Percentiles rank a stretch among this genome's conserved stretches.
phyloP scores from a whole-genome alignment of 805 yeast species.

The Lipomyces chichibuensis region DNA sequence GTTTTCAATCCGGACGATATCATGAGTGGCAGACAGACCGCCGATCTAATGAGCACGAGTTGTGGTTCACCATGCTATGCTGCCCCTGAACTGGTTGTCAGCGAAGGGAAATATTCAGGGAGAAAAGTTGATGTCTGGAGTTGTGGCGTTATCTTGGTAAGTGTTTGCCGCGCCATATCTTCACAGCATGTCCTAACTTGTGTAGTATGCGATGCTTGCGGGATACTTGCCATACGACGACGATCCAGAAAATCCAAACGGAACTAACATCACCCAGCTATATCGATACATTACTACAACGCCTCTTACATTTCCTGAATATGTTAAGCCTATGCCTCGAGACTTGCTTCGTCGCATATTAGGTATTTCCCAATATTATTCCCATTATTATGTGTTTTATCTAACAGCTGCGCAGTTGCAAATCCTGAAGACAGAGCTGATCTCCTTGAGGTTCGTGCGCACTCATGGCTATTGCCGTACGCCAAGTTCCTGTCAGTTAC shows the following conservation, averaged over 20 bases:
- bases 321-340: conserved; percentile 85
- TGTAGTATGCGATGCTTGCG: conserved; percentile 84
- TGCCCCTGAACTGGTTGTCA: conserved; percentile 93
- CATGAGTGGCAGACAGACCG: conserved; percentile 30
- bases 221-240: conserved; percentile 98
- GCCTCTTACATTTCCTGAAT: conserved; percentile 93
- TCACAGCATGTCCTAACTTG: background rate
- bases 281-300: conserved; percentile 91
- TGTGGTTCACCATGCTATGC: conserved; percentile 99
- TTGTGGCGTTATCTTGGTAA: conserved; percentile 77
- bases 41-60: conserved; percentile 85
- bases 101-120: conserved; percentile 85
- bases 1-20: conserved; percentile 53
- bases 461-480: conserved; percentile 88
- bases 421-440: conserved; percentile 78
- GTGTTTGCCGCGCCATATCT: background rate
- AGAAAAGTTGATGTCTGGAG: conserved; percentile 97
- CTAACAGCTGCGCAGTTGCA: conserved; percentile 51
- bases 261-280: conserved; percentile 86
- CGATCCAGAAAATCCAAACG: conserved; percentile 95
- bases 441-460: conserved; percentile 71
- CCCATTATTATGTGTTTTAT: conserved; percentile 22
- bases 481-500: conserved; percentile 78
- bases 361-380: conserved; percentile 31
- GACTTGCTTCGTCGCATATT: conserved; percentile 78